Percentiles rank a stretch among this genome's conserved stretches.
These are phyloP conservation scores for Emericellopsis terricola DNA, from an alignment of 495 filamentous ascomycete genomes.

Conservation along the genomic window DNA sequence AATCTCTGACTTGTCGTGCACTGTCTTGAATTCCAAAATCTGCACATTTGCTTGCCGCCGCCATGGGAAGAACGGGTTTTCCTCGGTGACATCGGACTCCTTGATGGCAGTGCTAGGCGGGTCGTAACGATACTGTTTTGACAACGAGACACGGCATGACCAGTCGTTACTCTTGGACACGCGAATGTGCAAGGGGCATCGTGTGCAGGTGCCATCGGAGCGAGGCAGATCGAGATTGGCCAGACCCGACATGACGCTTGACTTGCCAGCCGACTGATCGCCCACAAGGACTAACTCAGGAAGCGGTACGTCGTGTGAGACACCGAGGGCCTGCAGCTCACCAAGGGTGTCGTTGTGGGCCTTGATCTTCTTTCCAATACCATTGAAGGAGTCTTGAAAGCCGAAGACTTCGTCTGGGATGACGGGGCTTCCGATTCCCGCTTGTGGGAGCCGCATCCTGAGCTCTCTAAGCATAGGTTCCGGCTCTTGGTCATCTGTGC, in stretches of 20 bases:
- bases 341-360: constrained; percentile 28
- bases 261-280: constrained; percentile 69
- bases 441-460: neutral
- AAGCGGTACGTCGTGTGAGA: constrained; percentile 37
- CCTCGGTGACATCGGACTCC: constrained; percentile 18
- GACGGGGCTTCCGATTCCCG: neutral
- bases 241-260: constrained; percentile 62
- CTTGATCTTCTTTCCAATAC: constrained; percentile 24
- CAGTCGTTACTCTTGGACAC: constrained; percentile 37
- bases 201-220: constrained; percentile 49
- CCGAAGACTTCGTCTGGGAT: constrained; percentile 5
- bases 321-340: constrained; percentile 24
- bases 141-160: constrained; percentile 45
- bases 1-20: constrained; percentile 27
- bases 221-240: constrained; percentile 61
- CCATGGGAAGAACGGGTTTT: constrained; percentile 29
- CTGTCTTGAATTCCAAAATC: constrained; percentile 23
- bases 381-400: constrained; percentile 19
- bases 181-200: constrained; percentile 66
- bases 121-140: constrained; percentile 34
- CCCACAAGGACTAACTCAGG: constrained; percentile 67
- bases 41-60: constrained; percentile 6
- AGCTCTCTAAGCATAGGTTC: constrained; percentile 1
- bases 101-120: constrained; percentile 11
- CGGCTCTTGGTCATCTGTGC: neutral